These are phyloP conservation scores for Backusella tarrabulga DNA, from an alignment of 192 early-diverging fungal species.

Conservation along the genomic window DNA sequence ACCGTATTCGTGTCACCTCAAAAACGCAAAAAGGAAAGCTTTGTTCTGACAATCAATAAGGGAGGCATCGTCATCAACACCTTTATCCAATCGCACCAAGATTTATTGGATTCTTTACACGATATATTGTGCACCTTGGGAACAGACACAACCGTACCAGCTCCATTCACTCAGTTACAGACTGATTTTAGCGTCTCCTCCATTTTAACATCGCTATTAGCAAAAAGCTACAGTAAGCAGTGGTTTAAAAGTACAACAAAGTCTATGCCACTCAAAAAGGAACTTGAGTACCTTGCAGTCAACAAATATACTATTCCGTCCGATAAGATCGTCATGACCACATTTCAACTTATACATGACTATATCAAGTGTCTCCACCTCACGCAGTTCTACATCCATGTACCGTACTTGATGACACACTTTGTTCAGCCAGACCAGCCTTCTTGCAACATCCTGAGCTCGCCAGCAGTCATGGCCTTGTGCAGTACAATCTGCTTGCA, in stretches of 20 bases:
- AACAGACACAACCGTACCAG: neutral
- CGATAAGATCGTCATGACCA: neutral
- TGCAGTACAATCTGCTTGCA: too few species aligned
- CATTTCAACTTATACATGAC: neutral
- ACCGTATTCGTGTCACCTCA: neutral
- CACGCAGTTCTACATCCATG: neutral
- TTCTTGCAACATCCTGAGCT: too few species aligned
- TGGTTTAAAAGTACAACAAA: neutral
- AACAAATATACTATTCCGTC: neutral
- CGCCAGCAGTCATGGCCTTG: too few species aligned
- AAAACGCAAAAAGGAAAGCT: neutral
- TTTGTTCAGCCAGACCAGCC: neutral
- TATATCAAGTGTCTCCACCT: constrained; percentile 5
- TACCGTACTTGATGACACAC: neutral
- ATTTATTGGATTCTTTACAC: neutral
- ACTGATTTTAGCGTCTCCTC: neutral
- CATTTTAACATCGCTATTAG: neutral
- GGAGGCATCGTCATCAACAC: neutral
- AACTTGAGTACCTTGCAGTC: neutral
- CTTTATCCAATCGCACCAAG: constrained; percentile 8
- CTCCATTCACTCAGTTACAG: neutral
- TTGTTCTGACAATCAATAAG: neutral
- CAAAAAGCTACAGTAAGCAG: neutral
- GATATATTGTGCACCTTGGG: neutral
- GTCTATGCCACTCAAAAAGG: neutral